Percentiles rank a stretch among this genome's conserved stretches.
phyloP scores from a whole-genome alignment of 2,329 filamentous ascomycete species.

The Beauveria sp. region DNA sequence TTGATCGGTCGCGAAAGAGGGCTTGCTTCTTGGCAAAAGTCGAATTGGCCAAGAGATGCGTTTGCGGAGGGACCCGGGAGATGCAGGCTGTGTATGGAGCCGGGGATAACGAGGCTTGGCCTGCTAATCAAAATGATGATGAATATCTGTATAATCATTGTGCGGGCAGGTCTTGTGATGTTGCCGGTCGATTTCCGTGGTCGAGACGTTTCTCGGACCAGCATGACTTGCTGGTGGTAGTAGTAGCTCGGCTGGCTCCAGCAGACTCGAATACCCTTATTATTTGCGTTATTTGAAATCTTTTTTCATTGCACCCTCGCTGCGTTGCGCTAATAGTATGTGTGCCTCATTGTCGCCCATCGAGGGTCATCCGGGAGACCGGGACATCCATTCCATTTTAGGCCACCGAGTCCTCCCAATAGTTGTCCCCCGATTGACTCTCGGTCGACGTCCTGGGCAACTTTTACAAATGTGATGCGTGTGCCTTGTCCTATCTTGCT shows the following conservation, averaged over 20 bases:
- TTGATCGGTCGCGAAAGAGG: background rate
- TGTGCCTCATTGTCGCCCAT: background rate
- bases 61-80: background rate
- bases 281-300: background rate
- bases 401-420: slow-evolving; percentile 7
- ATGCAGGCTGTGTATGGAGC: background rate
- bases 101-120: too few relatives aligned
- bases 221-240: too few relatives aligned
- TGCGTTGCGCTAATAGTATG: background rate
- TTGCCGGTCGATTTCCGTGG: too few relatives aligned
- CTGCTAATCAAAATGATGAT: background rate
- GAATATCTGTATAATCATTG: too few relatives aligned
- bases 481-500: background rate
- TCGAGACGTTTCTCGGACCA: too few relatives aligned
- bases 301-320: background rate
- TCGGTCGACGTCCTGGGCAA: background rate
- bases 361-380: background rate
- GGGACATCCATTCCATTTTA: background rate
- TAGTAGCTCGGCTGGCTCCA: too few relatives aligned
- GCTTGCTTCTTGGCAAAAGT: background rate
- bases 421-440: background rate
- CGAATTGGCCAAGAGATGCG: slow-evolving; percentile 9
- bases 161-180: background rate
- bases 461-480: background rate
- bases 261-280: background rate